Evolutionary conservation across 2,329 filamentous ascomycete species (phyloP).

Genomic region (Cordyceps farinosa): DNA sequence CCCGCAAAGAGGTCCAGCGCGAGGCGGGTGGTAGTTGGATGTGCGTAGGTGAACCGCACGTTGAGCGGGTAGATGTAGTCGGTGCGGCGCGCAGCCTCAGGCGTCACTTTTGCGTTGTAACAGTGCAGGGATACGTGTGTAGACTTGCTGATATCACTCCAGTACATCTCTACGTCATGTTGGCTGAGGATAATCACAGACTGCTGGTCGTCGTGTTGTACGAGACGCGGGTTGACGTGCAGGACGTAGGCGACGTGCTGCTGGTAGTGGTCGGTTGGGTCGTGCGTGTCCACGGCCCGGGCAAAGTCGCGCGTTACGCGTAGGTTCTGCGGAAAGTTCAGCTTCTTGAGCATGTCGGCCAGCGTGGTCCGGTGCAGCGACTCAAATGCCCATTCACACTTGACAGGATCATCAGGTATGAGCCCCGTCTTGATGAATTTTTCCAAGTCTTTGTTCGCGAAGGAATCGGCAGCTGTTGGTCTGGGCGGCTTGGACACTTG

Average conservation of each 20-base stretch:
- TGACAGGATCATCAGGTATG: conserved; percentile 21
- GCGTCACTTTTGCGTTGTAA: conserved; percentile 33
- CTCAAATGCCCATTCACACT: conserved; percentile 43
- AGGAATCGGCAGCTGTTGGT: conserved; percentile 38
- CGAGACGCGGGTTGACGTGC: neutral
- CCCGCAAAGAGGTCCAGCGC: conserved; percentile 66
- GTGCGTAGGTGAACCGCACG: conserved; percentile 23
- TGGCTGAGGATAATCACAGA: conserved; percentile 56
- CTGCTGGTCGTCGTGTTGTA: neutral
- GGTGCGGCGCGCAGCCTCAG: neutral
- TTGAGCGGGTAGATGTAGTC: neutral
- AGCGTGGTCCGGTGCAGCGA: conserved; percentile 41
- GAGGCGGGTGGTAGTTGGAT: conserved; percentile 19
- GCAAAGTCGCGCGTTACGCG: conserved; percentile 5
- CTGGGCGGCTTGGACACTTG: conserved; percentile 48
- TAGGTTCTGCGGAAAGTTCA: neutral
- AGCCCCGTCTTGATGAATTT: conserved; percentile 38
- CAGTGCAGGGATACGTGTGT: conserved; percentile 41
- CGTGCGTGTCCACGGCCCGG: neutral
- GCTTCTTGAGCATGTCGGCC: neutral
- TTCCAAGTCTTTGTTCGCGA: conserved; percentile 40
- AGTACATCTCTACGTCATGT: conserved; percentile 52
- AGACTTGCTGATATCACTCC: conserved; percentile 33
- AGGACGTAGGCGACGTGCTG: neutral
- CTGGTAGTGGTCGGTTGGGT: neutral